A percentile compares a stretch with the other conserved stretches of the same genome.
Conservation (phyloP, 805 yeast species). For the Hanseniaspora clermontiae region DNA sequence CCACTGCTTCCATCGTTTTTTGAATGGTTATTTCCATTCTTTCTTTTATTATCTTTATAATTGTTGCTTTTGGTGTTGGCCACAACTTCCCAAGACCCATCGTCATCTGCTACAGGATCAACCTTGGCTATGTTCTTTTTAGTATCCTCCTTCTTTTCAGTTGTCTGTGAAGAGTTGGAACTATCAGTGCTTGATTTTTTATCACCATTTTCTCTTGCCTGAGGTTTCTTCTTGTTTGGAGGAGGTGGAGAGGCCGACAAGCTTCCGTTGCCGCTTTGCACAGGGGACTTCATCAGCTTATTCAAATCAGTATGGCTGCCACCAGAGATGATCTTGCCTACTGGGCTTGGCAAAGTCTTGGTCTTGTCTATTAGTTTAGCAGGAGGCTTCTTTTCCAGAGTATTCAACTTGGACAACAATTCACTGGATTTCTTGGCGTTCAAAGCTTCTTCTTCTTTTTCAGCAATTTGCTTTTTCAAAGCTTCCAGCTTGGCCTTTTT, state of each 20-base stretch:
- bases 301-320: neutral
- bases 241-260: neutral
- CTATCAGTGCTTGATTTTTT: neutral
- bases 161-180: neutral
- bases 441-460: neutral
- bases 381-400: neutral
- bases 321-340: neutral
- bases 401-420: neutral
- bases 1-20: slow-evolving; percentile 13
- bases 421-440: neutral
- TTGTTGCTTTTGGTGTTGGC: slow-evolving; percentile 17
- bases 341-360: neutral
- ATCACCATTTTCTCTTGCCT: neutral
- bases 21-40: slow-evolving; percentile 11
- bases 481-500: neutral
- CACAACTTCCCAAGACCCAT: slow-evolving; percentile 9
- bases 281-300: neutral
- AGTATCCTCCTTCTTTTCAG: neutral
- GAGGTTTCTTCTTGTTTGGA: neutral
- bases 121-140: neutral
- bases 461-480: neutral
- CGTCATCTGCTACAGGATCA: neutral
- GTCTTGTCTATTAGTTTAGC: slow-evolving; percentile 2
- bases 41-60: slow-evolving; percentile 17
- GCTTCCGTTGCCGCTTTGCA: neutral